phyloP scores from a whole-genome alignment of 139 green algal species.

The Tetradesmus obliquus region DNA sequence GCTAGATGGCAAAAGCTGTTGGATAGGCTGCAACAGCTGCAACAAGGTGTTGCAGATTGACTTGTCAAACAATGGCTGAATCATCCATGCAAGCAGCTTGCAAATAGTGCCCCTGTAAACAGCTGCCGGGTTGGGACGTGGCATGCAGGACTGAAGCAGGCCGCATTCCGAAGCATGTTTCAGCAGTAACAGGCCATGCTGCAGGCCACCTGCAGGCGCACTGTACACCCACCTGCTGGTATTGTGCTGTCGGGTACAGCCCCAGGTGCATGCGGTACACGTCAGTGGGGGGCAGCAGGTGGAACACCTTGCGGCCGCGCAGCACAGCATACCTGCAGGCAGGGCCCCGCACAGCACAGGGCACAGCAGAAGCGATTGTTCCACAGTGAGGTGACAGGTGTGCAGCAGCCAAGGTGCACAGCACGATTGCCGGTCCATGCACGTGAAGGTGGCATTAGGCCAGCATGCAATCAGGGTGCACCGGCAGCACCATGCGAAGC shows the following conservation, averaged over 20 bases:
- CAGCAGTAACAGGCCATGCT: background rate
- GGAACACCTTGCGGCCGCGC: constrained; percentile 82
- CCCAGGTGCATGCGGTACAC: constrained; percentile 52
- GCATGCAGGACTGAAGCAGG: no score
- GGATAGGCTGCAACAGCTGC: background rate
- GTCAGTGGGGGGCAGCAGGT: constrained; percentile 81
- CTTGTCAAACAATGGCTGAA: no score
- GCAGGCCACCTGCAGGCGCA: background rate
- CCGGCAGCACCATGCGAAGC: no score
- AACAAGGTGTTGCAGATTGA: background rate
- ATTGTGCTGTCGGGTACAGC: constrained; percentile 27
- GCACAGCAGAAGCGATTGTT: background rate
- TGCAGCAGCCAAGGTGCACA: background rate
- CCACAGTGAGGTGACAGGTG: no score
- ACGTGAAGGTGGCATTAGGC: no score
- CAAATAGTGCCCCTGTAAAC: no score
- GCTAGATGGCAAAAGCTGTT: background rate
- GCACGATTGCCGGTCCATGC: background rate
- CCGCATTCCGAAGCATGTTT: no score
- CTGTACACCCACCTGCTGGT: constrained; percentile 5
- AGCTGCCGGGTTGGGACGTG: no score
- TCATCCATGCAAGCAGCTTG: no score
- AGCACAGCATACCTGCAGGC: constrained; percentile 78
- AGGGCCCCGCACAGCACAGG: no score
- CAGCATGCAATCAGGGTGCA: no score